Percentiles rank a stretch among this genome's conserved stretches.
These are phyloP conservation scores for Peronospora tabacina DNA, from an alignment of 352 stramenopile species.

Conservation along the genomic window DNA sequence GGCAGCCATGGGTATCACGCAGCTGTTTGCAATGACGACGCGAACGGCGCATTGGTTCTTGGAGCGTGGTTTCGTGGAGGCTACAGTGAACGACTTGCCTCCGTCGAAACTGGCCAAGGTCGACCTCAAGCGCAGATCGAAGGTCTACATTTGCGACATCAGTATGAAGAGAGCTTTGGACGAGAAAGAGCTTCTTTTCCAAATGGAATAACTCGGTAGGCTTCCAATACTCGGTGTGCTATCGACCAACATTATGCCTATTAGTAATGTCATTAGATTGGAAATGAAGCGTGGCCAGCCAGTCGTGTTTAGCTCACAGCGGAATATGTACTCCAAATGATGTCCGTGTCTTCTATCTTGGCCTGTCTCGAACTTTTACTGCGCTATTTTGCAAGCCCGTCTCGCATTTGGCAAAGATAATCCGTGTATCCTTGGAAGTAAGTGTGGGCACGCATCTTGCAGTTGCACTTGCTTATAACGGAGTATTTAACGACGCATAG, in stretches of 20 bases:
- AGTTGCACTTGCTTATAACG: constrained; percentile 88
- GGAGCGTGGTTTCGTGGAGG: constrained; percentile 92
- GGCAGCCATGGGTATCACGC: constrained; percentile 74
- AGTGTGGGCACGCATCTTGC: constrained; percentile 67
- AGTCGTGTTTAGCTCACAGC: constrained; percentile 25
- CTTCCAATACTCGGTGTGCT: constrained; percentile 11
- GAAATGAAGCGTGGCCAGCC: constrained; percentile 9
- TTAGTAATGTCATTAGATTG: background rate
- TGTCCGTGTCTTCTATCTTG: background rate
- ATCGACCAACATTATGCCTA: constrained; percentile 17
- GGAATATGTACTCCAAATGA: constrained; percentile 6
- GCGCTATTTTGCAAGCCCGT: constrained; percentile 25
- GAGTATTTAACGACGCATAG: constrained; percentile 88
- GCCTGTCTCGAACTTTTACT: background rate
- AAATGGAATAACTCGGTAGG: constrained; percentile 34
- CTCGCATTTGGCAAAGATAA: constrained; percentile 34
- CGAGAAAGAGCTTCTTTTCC: constrained; percentile 77
- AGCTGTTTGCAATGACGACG: constrained; percentile 96
- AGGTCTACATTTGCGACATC: constrained; percentile 87
- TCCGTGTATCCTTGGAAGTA: constrained; percentile 82
- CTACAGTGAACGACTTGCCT: constrained; percentile 82
- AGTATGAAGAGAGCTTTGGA: constrained; percentile 73
- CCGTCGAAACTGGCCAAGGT: constrained; percentile 69
- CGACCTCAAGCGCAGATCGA: constrained; percentile 77
- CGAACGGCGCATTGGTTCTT: constrained; percentile 98